Base-by-base conservation (phyloP, 2,329 filamentous ascomycete genomes). In the Hymenoscyphus albidus region DNA sequence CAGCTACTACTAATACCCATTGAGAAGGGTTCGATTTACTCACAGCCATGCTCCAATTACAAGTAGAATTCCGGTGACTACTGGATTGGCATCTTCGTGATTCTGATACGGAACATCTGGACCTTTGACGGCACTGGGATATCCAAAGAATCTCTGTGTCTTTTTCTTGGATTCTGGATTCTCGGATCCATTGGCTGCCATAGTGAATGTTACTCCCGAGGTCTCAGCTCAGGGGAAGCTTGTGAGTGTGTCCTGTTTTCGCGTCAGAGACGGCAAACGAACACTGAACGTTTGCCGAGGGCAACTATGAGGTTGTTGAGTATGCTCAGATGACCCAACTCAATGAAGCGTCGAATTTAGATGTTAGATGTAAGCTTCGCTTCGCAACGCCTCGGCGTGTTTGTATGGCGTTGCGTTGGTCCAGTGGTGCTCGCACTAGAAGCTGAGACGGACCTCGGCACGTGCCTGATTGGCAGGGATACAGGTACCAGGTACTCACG, bases 11-110 rank as follows among this genome's bases (percentile, higher is more conserved):
- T 31, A 1, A 3, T 6, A 7, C 18, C 35, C n/a, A 10, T 18
- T 54, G 48, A 4, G 13, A 63, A 27, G 16, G 22, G 31, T 59
- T 6, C 10, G 22, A 32, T 27, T 44, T 10, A 76, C 82, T 74
- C 78, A 91, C 88, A 90, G 72, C 64, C 81, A 84, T 61, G 85
- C 84, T 54, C 83, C 85, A 61, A 88, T 79, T 35, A 85, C 80
- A 58, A 96, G 79, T 7, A 86, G 76, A 39, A 82, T 77, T 5
- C 92, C 92, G 63, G 88, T 82, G 68, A 96, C 79, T 1, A 86
- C 82, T 0, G 92, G 91, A 74, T 94, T 93, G 51, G 83, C 81
- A 67, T 86, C 83, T 39, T 80, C 75, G n/a, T 77, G 74, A 67
- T 80, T 79, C 31, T 78, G 74, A 67, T 82, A 84, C 5, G 78